Conservation (phyloP, 2,329 filamentous ascomycete genomes). For the Clonostachys chloroleuca region DNA sequence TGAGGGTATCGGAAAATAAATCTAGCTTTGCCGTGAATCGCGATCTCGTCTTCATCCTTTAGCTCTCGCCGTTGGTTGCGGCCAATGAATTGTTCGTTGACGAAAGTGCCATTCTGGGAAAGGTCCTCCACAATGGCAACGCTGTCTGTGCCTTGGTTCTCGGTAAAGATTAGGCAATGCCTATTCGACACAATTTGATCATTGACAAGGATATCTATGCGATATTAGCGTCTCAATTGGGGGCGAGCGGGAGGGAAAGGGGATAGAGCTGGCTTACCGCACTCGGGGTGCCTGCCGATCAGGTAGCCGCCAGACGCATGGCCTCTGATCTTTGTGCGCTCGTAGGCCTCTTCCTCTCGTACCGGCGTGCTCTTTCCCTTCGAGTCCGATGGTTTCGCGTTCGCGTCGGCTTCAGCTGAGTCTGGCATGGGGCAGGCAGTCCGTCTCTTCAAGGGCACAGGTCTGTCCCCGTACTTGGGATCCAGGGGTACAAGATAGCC, state of each 20-base stretch:
- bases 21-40: conserved; percentile 76
- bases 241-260: not conserved
- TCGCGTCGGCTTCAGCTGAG: conserved; percentile 24
- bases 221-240: no score
- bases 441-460: conserved; percentile 68
- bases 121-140: conserved; percentile 85
- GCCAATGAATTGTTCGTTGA: conserved; percentile 87
- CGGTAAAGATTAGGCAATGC: conserved; percentile 65
- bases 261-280: conserved; percentile 55
- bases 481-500: conserved; percentile 87
- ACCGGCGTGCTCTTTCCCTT: conserved; percentile 41
- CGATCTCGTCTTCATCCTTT: conserved; percentile 85
- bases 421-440: conserved; percentile 62
- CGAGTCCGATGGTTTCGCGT: conserved; percentile 31
- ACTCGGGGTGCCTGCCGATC: conserved; percentile 89
- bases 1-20: conserved; percentile 92
- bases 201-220: conserved; percentile 63
- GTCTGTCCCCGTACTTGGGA: conserved; percentile 61
- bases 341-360: conserved; percentile 56
- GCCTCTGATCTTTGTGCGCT: conserved; percentile 56
- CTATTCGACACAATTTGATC: conserved; percentile 84
- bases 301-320: conserved; percentile 78
- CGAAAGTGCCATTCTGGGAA: conserved; percentile 93
- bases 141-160: conserved; percentile 52
- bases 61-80: conserved; percentile 89